phyloP scores from a whole-genome alignment of 2,329 filamentous ascomycete genomes.

The Hawksworthiomyces lignivorus region DNA sequence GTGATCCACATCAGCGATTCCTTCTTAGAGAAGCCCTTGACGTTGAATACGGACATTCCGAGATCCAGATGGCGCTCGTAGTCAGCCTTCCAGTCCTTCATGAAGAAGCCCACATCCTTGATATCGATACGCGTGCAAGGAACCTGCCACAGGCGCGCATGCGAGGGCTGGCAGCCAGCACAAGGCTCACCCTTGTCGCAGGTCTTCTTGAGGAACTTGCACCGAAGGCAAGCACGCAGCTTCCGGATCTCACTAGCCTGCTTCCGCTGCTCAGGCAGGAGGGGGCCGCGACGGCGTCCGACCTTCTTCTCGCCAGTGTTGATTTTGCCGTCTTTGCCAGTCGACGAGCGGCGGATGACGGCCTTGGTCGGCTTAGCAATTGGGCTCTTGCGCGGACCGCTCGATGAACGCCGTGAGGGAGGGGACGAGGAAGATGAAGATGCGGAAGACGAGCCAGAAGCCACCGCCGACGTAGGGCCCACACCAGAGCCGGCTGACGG shows the following conservation, averaged over 20 bases:
- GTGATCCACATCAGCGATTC: constrained; percentile 81
- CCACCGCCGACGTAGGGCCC: constrained; percentile 21
- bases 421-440: constrained; percentile 54
- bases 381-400: constrained; percentile 63
- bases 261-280: constrained; percentile 88
- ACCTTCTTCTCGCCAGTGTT: constrained; percentile 76
- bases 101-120: constrained; percentile 96
- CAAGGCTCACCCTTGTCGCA: constrained; percentile 97
- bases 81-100: constrained; percentile 99
- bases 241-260: constrained; percentile 97
- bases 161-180: constrained; percentile 88
- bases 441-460: neutral
- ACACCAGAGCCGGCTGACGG: constrained; percentile 54
- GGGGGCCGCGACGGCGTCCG: constrained; percentile 78
- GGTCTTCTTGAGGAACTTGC: constrained; percentile 99
- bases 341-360: constrained; percentile 70
- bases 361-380: constrained; percentile 77
- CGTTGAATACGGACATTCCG: constrained; percentile 87
- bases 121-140: constrained; percentile 97
- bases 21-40: constrained; percentile 71
- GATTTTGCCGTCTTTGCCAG: constrained; percentile 66
- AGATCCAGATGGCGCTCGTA: constrained; percentile 84
- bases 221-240: constrained; percentile 83
- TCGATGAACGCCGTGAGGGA: constrained; percentile 57
- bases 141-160: constrained; percentile 93